Evolutionary conservation across 2,329 filamentous ascomycete genomes (phyloP).

Genomic region (Cryphonectria carpinicola): DNA sequence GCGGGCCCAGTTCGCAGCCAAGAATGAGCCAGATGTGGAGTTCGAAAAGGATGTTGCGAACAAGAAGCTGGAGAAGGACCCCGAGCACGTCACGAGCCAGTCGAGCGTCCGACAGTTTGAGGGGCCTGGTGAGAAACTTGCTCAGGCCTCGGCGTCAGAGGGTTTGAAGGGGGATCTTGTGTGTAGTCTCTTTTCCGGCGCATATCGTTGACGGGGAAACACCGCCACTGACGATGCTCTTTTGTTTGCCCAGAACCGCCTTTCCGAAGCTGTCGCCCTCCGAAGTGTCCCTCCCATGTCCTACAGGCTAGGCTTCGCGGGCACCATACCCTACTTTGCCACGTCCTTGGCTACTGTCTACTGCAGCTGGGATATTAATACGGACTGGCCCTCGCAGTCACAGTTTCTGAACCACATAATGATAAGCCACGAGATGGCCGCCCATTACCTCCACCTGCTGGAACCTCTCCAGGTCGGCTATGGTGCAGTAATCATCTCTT

Average conservation of each 20-base stretch:
- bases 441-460: conserved; percentile 71
- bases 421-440: conserved; percentile 71
- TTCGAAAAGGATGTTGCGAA: conserved; percentile 58
- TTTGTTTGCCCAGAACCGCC: conserved; percentile 52
- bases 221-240: background rate
- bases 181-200: conserved; percentile 33
- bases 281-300: conserved; percentile 68
- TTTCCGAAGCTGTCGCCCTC: conserved; percentile 72
- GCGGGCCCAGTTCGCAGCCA: conserved; percentile 37
- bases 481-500: conserved; percentile 90
- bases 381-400: conserved; percentile 61
- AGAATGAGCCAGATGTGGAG: conserved; percentile 53
- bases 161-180: conserved; percentile 59
- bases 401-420: conserved; percentile 67
- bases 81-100: conserved; percentile 61
- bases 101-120: conserved; percentile 60
- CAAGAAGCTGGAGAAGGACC: conserved; percentile 61
- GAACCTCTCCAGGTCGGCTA: conserved; percentile 91
- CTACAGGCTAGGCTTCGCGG: conserved; percentile 71
- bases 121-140: conserved; percentile 27
- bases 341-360: conserved; percentile 84
- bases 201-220: background rate
- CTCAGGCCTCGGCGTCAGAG: conserved; percentile 37
- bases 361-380: conserved; percentile 82
- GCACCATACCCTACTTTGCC: conserved; percentile 81